Evolutionary conservation across 1,284 basidiomycete species (phyloP).

Genomic region (Naganishia liquefaciens): DNA sequence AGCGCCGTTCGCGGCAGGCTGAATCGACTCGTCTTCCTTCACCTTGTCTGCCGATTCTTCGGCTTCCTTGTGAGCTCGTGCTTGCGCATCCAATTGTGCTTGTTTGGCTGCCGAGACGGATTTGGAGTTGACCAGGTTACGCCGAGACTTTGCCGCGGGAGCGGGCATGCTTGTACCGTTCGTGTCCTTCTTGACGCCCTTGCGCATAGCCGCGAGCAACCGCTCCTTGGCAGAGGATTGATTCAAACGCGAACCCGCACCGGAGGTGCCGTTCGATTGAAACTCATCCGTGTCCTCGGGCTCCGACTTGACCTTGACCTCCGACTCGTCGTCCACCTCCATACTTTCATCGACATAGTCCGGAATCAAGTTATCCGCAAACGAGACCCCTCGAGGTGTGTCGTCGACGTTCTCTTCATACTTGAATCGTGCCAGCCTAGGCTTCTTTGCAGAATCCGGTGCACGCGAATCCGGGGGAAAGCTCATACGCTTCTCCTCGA

Average conservation of each 20-base stretch:
- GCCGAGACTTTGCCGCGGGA: constrained; percentile 19
- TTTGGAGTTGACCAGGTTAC: constrained; percentile 32
- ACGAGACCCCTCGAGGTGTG: constrained; percentile 31
- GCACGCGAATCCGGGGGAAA: constrained; percentile 52
- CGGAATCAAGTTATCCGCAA: constrained; percentile 21
- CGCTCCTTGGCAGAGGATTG: constrained; percentile 27
- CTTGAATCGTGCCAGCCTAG: constrained; percentile 56
- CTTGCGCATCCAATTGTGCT: constrained; percentile 27
- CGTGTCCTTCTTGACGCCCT: constrained; percentile 23
- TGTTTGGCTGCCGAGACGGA: constrained; percentile 30
- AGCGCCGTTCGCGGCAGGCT: not conserved
- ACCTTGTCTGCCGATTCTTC: constrained; percentile 25
- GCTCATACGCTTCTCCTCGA: constrained; percentile 30
- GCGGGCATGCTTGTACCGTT: constrained; percentile 7
- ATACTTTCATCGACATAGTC: constrained; percentile 44
- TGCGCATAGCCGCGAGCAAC: constrained; percentile 27
- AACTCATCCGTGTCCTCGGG: constrained; percentile 53
- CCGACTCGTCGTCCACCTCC: constrained; percentile 39
- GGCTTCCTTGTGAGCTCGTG: constrained; percentile 27
- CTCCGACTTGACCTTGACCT: constrained; percentile 50
- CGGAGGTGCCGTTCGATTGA: constrained; percentile 12
- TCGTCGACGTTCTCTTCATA: constrained; percentile 34
- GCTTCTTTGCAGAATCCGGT: constrained; percentile 54
- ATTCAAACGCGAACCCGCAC: constrained; percentile 9
- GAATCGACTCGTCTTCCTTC: not conserved